Base-by-base conservation (phyloP, 2,329 filamentous ascomycete species). In the Immersiporthe knoxdaviesiana region DNA sequence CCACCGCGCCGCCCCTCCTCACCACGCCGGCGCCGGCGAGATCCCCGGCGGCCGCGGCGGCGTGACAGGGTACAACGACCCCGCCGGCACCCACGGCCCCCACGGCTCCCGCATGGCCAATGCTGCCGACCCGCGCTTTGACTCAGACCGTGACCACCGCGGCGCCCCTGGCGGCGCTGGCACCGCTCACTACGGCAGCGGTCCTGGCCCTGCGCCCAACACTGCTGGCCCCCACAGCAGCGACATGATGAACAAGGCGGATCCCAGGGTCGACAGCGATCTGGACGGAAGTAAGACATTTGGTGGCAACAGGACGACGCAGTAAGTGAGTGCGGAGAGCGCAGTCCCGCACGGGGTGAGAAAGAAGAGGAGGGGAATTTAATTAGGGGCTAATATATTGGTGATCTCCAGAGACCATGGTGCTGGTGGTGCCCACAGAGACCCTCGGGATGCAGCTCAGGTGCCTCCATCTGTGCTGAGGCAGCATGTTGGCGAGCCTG, bases 401-500 rank as follows among this genome's bases (percentile, higher is more conserved):
- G 8, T 12, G 2, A 8, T 39, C 6, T 4, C 24, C 35, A 62
- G 59, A 27, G n/a, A 62, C 7, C 21, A 41, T 8, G 39, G 37
- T 35, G 62, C 59, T 8, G 62, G 50, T 8, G 62, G 50, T 8
- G 3, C 69, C 7, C 65, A 67, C 52, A 67, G 74, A 71, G 85
- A 88, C 61, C 85, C 85, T 4, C 84, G 81, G 24, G 86, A 88
- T 71, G 86, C 87, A 1, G 79, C 86, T 0, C 85, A 88, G 74
- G 86, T 88, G 0, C 85, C 86, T 1, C 86, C 87, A 6, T 88
- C 86, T 1, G 82, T 85, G 0, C 60, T 89, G 70, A 78, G 79
- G 63, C 77, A 83, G 73, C 80, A 83, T 60, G 71, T 87, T 50
- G 85, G 85, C 2, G 79, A 78, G 1, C 83, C 85, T 0, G 66